Evolutionary conservation across 345 rosid species (phyloP), one percentile per base, ranked within the genome.

Genomic region (Gossypium bickii): DNA sequence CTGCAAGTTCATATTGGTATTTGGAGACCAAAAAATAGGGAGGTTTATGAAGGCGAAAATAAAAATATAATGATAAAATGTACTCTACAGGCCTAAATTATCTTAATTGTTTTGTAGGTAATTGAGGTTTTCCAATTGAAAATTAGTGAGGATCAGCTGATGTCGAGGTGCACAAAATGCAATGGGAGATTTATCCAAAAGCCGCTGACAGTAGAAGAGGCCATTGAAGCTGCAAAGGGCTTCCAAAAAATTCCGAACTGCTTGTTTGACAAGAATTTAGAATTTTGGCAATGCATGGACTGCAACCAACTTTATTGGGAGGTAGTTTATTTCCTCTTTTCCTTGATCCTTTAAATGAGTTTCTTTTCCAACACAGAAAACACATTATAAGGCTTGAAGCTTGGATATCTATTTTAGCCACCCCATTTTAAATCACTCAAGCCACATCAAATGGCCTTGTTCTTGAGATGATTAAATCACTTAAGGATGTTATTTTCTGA

Each of bases 251-350:
- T 94, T 76, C 98, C 97, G 4, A 63, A 59, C 78, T 94, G 98
- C 84, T 74, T 94, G 81, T 92, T 94, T 73, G 76, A 92, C 88
- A 92, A 90, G 80, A 85, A 92, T 68, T 67, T 94, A 68, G 90
- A 94, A 72, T 94, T 94, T 81, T 94, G 97, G 98, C 97, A 94
- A 81, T 92, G 98, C 87, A 88, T 86, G 90, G 95, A 90, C 72
- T 94, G 98, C 82, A 81, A 84, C 80, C 98, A 94, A 84, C 93
- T 94, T 53, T 92, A 94, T 75, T 94, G 98, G 98, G 97, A 90
- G 95, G 98, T 94, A 86, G n/a, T 20, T 49, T 52, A 1, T 48
- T 47, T 11, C 25, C 53, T 65, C 4, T 49, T 74, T 48, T 62
- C 1, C 76, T 9, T 60, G 57, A 12, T 51, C 16, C 41, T 25